Evolutionary conservation across 331 rosid species (phyloP).

Genomic region (Quercus phellos): DNA sequence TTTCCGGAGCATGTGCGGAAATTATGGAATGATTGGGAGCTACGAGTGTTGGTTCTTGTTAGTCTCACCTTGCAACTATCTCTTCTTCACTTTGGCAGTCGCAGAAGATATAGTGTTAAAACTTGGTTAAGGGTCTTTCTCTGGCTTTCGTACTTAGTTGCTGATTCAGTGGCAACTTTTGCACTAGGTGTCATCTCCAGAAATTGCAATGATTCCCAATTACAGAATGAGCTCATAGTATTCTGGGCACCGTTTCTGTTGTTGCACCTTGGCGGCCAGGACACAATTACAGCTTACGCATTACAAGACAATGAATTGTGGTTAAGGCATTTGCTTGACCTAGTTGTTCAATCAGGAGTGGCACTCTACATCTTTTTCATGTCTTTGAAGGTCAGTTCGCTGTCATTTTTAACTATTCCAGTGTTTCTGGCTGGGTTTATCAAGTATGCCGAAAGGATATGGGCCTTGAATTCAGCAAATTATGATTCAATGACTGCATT

Average conservation of each 20-base stretch:
- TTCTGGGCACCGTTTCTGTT: conserved; percentile 14
- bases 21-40: neutral
- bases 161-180: neutral
- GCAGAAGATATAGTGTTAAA: neutral
- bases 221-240: neutral
- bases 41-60: neutral
- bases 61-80: neutral
- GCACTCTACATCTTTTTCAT: neutral
- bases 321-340: neutral
- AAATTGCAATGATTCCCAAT: neutral
- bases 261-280: neutral
- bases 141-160: neutral
- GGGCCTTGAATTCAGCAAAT: neutral
- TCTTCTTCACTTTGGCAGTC: neutral
- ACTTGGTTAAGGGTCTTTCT: neutral
- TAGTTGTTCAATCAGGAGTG: neutral
- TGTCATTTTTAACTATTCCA: neutral
- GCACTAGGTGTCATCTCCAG: conserved; percentile 6
- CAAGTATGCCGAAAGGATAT: conserved; percentile 2
- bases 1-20: neutral
- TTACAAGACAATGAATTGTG: conserved; percentile 13
- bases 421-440: neutral
- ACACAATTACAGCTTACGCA: conserved; percentile 5
- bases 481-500: too few species aligned
- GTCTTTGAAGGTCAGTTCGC: neutral